Base-by-base conservation (phyloP, 805 yeast species). In the Cyberlindnera samutprakarnensis region DNA sequence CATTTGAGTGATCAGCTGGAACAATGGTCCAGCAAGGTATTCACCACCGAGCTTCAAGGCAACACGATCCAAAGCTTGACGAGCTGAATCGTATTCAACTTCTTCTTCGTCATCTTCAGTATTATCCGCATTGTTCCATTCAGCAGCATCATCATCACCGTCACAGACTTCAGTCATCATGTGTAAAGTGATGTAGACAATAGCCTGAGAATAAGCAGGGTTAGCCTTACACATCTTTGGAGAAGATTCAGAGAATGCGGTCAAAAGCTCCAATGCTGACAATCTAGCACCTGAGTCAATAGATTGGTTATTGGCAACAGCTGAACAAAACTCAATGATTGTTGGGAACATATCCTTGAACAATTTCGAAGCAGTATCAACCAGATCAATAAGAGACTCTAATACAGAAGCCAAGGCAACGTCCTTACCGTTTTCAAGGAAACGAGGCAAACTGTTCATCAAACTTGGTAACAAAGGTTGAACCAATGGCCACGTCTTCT, bases 141-240 rank as follows among this genome's bases (percentile, higher is more conserved):
- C 94, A 17, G 72, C 67, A 7, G 87, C 87, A 39, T 85, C 95
- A 31, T 85, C 96, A 44, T 83, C 92, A 51, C 82, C 94, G 23
- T 71, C 62, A 38, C 95, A 88, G 35, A 92, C 90, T 55, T 90
- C 97, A 10, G 96, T 87, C 74, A 90, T 78, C 79, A 92, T 70
- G 25, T 78, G 66, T 39, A 92, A 66, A 19, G 90, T 81, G 39
- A 75, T 72, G 32, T 80, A 61, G 21, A 92, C 83, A 54, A 90
- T 68, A 12, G 78, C 64, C 30, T 73, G 68, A 1, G 90, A 75
- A 57, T 87, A 92, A 7, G 71, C 61, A 6, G 79, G 68, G 45
- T 84, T 84, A 20, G 75, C 61, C 53, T 83, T 83, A 64, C 97
- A 90, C 98, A 92, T 92, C 31, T 77, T 78, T 23, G 98, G 97